Base-by-base conservation (phyloP, 768 basidiomycete species). In the Leccinellum rugosiceps region DNA sequence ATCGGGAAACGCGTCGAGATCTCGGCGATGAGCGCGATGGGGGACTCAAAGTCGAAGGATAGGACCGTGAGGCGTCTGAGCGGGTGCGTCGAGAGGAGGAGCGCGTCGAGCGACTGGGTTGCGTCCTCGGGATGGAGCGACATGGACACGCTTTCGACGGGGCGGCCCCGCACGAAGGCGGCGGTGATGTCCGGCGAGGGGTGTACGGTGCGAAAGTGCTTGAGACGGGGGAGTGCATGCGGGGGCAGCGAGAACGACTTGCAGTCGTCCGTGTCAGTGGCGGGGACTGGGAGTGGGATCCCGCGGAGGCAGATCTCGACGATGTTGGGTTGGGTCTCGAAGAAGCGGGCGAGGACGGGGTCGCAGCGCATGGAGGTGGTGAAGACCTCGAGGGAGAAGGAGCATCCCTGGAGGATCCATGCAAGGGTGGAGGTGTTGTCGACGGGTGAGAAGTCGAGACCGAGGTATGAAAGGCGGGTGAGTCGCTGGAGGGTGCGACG, bases 281-380 rank as follows among this genome's bases (percentile, higher is more conserved):
- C 32, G 0, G 15, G 3, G 60, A 41, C 52, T 57, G 67, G 28
- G 70, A 74, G 56, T 77, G 77, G 59, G 79, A 78, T 0, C 84
- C 84, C 21, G 19, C 83, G 75, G 23, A 87, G 75, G 13, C 81
- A 81, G 53, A 88, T 75, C 25, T 86, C 81, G 38, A 66, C 64
- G 58, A 87, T 72, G 26, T 65, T 59, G 6, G 70, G 71, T 68
- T 86, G 85, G 0, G 72, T 69, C 55, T 77, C 80, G 53, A 87
- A 74, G 67, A 86, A 84, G 9, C 62, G 55, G 0, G 81, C 80
- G 14, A 87, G 74, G 4, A 71, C 64, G 4, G 66, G 61, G 41
- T 80, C 78, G 63, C 78, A 84, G n/a, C 78, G 77, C 69, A 85
- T 77, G 17, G 84, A 83, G 0, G 83, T 85, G 10, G 80, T 75